Conservation (phyloP, 2,329 filamentous ascomycete genomes). For the Cercospora citrullina region DNA sequence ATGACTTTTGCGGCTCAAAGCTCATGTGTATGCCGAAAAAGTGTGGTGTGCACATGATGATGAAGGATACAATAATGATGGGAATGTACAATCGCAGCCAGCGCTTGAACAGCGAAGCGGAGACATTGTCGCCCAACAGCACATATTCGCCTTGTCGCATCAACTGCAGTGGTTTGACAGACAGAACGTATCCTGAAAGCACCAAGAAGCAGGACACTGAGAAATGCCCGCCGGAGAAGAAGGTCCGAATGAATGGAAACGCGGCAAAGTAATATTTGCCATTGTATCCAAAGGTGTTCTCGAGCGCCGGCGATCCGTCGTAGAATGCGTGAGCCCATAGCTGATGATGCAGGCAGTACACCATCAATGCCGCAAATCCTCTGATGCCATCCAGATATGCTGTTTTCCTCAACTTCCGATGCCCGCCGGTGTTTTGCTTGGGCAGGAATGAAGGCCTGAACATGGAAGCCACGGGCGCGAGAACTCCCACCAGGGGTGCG, state of each 20-base stretch:
- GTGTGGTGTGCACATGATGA: constrained; percentile 57
- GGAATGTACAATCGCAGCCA: constrained; percentile 54
- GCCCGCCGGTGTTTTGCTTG: constrained; percentile 18
- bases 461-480: constrained; percentile 21
- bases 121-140: constrained; percentile 45
- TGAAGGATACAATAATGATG: constrained; percentile 57
- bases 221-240: constrained; percentile 64
- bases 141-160: constrained; percentile 35
- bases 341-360: constrained; percentile 64
- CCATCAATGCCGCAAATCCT: constrained; percentile 66
- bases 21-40: constrained; percentile 44
- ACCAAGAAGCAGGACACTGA: constrained; percentile 57
- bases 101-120: constrained; percentile 53
- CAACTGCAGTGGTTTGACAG: constrained; percentile 47
- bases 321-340: constrained; percentile 53
- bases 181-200: constrained; percentile 56
- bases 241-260: constrained; percentile 59
- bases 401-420: constrained; percentile 47
- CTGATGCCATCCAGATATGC: constrained; percentile 66
- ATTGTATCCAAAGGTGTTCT: constrained; percentile 45
- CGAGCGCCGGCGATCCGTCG: constrained; percentile 23
- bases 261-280: constrained; percentile 52
- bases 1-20: constrained; percentile 41
- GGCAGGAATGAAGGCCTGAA: constrained; percentile 25
- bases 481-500: constrained; percentile 18